Conservation (phyloP, 139 green algal species). For the Nannochloris sp. region DNA sequence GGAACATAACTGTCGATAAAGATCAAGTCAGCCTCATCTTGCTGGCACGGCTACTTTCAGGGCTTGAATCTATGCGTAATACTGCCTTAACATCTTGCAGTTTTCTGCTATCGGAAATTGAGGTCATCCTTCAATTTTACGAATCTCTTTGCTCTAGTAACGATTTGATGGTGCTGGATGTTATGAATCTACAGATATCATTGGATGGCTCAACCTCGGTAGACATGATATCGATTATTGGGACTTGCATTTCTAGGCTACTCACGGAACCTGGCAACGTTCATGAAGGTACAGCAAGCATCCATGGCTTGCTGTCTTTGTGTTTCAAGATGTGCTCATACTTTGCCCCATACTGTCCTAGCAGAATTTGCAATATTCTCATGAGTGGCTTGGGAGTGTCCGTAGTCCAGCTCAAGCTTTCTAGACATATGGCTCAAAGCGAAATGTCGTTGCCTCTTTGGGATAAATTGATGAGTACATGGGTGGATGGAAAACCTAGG, state of each 20-base stretch:
- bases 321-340: neutral
- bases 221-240: neutral
- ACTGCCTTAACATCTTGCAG: too few species aligned
- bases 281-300: too few species aligned
- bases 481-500: too few species aligned
- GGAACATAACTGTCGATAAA: too few species aligned
- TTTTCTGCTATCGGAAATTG: neutral
- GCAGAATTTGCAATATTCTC: neutral
- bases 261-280: too few species aligned
- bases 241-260: neutral
- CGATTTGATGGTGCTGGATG: neutral
- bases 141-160: neutral
- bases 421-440: neutral
- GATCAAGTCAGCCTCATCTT: too few species aligned
- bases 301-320: neutral
- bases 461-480: too few species aligned
- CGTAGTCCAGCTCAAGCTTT: neutral
- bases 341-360: constrained; percentile 3
- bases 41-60: too few species aligned
- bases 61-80: too few species aligned
- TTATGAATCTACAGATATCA: neutral
- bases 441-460: too few species aligned
- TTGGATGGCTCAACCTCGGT: neutral
- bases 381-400: neutral
- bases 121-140: neutral